A percentile compares a stretch with the other conserved stretches of the same genome.
These are phyloP conservation scores for Malus asiatica DNA, from an alignment of 306 rosid genomes.

Conservation along the genomic window DNA sequence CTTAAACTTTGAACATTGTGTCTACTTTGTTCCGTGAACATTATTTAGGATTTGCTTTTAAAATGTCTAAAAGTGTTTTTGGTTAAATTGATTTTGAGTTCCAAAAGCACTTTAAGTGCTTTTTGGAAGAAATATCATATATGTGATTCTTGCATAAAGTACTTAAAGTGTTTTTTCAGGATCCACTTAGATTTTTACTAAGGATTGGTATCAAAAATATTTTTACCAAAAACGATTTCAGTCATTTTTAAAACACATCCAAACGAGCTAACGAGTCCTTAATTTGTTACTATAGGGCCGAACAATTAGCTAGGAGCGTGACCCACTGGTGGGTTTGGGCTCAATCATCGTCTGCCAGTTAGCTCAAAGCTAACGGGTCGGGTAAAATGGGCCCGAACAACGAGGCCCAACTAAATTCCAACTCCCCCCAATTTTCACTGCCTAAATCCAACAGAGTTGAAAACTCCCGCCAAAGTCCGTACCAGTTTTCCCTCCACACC, in stretches of 20 bases:
- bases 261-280: too few species aligned
- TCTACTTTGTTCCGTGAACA: too few species aligned
- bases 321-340: not conserved
- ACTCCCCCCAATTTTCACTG: not conserved
- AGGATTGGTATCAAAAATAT: too few species aligned
- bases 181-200: too few species aligned
- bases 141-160: accelerated
- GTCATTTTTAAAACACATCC: accelerated
- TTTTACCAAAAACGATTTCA: accelerated
- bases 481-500: not conserved
- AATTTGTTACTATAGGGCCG: not conserved
- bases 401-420: not conserved
- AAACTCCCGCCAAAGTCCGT: not conserved
- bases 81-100: too few species aligned
- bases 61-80: too few species aligned
- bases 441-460: not conserved
- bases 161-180: too few species aligned
- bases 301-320: not conserved
- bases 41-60: too few species aligned
- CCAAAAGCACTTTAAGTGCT: too few species aligned
- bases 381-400: not conserved
- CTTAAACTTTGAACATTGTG: too few species aligned
- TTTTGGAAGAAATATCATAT: too few species aligned
- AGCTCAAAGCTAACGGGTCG: not conserved
- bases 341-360: not conserved